Base-by-base conservation (phyloP, 2,329 filamentous ascomycete species). In the Apiospora marii region DNA sequence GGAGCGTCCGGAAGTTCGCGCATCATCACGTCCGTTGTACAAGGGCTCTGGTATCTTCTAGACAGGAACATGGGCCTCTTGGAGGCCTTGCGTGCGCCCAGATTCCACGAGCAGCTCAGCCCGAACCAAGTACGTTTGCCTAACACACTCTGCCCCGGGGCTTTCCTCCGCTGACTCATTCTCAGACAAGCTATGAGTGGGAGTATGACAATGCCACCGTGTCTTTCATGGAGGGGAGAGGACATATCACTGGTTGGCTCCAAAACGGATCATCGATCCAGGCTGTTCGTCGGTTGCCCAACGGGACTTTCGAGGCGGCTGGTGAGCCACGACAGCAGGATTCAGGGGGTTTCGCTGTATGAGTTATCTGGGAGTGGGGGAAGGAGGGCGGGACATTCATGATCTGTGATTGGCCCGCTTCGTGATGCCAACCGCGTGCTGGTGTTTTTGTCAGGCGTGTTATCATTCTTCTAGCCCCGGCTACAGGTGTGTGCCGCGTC, bases 21-120 rank as follows among this genome's bases (percentile, higher is more conserved):
- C 3, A 98, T 98, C 81, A 96, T 94, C 78, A 97, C 94, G 0
- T 85, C 93, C 0, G 96, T 92, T 0, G 87, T 95, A n/a, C 94
- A 96, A 81, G 92, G 91, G 72, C 84, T 95, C 4, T 91, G 94
- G 78, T 88, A 95, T 76, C 88, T 95, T 0, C 83, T 98, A 0
- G 94, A 97, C 76, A 87, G 89, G 48, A 82, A 83, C 4, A 84
- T 94, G 83, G 90, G 86, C 0, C 85, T 90, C 0, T 81, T 84
- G 0, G 85, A 93, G 68, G 92, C 94, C 0, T 82, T 98, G 0
- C 89, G 88, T 0, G 81, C 88, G 73, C 93, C 94, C 0, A 85
- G 95, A 0, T 81, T 98, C 34, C 95, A 98, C 78, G 94, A 98
- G 78, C 95, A 98, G 83, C 85, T 98, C 6, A 85, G 92, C 3